Evolutionary conservation across 257 asterid species (phyloP), one percentile per base, ranked within the genome.

Genomic region (Plantago elongata): DNA sequence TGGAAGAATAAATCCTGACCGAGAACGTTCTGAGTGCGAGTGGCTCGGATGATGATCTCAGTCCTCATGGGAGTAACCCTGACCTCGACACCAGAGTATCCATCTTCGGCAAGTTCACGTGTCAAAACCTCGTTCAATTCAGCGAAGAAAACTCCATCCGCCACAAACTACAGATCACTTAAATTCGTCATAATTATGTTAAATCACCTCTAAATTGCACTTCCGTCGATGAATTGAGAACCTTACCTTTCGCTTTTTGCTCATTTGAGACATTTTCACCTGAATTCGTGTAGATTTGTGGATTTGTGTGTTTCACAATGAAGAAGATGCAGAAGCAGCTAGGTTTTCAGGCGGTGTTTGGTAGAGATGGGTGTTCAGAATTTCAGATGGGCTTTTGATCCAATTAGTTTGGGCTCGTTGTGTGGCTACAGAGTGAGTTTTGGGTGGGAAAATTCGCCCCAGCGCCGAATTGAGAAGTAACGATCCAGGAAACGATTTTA

Each of bases 71-170:
- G 88, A 57, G 83, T 82, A 8, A 77, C 81, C 62, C 88, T 78
- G 54, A 79, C 88, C 77, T 82, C 88, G 8, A 79, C 88, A 3
- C 85, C 83, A 40, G 80, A 79, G 70, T 79, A 82, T 13, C 85
- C 80, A 57, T 82, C 85, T 67, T 82, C 85, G 3, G 83, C 83
- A 40, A 79, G 67, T 77, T 79, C 88, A 67, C 81, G 83, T 4
- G 83, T 82, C 73, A 77, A 59, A 22, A 78, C 57, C 62, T 82
- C 81, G 68, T 82, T 79, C 67, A 81, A 58, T 68, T 81, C 81
- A 7, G 83, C 84, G 6, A 51, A 76, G 74, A 81, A 81, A 2
- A 82, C 80, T 46, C 85, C 85, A 70, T 79, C 89, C 0, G 80
- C 82, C 5, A 79, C 83, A 62, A 82, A 82, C 85, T 29, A 34